Evolutionary conservation across 352 stramenopile species (phyloP).

Genomic region (Phytophthora pinifolia): DNA sequence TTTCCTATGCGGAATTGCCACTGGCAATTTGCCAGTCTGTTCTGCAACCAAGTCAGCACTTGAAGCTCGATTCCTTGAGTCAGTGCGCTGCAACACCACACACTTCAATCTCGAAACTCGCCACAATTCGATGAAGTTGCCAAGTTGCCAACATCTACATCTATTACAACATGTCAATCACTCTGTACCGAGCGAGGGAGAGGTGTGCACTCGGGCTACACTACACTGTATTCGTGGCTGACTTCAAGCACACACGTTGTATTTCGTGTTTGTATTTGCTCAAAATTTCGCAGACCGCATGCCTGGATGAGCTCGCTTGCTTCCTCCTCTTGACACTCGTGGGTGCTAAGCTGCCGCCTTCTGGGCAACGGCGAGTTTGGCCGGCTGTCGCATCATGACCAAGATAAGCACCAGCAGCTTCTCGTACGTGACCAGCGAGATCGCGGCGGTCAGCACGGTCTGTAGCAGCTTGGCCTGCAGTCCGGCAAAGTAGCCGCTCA

Average conservation of each 20-base stretch:
- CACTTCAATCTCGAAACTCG: too few species aligned
- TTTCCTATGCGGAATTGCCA: too few species aligned
- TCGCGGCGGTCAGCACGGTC: constrained; percentile 92
- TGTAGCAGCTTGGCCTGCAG: constrained; percentile 94
- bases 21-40: too few species aligned
- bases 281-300: constrained; percentile 17
- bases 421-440: constrained; percentile 95
- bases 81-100: too few species aligned
- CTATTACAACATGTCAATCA: too few species aligned
- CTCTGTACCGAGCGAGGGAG: too few species aligned
- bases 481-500: constrained; percentile 86
- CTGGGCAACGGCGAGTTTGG: constrained; percentile 30
- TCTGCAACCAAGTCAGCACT: too few species aligned
- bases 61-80: too few species aligned
- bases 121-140: too few species aligned
- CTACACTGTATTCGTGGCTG: not conserved
- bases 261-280: constrained; percentile 6
- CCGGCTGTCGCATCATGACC: constrained; percentile 46
- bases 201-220: not conserved
- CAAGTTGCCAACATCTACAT: too few species aligned
- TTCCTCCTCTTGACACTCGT: too few species aligned
- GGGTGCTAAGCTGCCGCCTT: constrained; percentile 51
- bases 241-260: constrained; percentile 11
- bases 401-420: constrained; percentile 79
- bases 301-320: constrained; percentile 3